Base-by-base conservation (phyloP, 2,329 filamentous ascomycete species). In the Davidsoniella eucalypti region DNA sequence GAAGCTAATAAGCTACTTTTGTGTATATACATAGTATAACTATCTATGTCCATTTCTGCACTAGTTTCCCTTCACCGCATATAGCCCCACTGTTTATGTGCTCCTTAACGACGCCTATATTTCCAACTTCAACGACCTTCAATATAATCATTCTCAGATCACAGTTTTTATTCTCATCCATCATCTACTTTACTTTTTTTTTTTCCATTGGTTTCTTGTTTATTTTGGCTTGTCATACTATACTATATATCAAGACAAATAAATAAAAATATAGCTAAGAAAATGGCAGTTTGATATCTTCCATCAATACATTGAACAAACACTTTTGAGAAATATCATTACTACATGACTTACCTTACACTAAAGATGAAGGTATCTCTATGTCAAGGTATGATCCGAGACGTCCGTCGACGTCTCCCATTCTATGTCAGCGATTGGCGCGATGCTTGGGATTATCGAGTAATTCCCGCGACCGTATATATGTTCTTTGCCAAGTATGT, bases 401-500 rank as follows among this genome's bases (percentile, higher is more conserved):
- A 94, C 64, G 59, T 93, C 33, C 78, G 78, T 56, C 77, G 85
- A 52, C 69, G 87, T 55, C 73, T 73, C 6, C 87, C 87, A 1
- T 93, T 74, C 61, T 94, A 92, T 61, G 69, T 67, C 65, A 88
- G 82, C 63, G 87, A 94, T 64, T 93, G 84, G 84, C 69, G 62
- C 16, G 87, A 94, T 67, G 87, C 87, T 1, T 92, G 84, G 84
- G 84, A 93, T 61, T 94, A 94, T 67, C 77, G 87, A 49, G 84
- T 94, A 40, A 74, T 94, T 38, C 87, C 87, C 1, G 85, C 85
- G 14, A 93, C 87, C 8, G 69, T 93, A 26, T 93, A 93, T 65
- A 94, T 93, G 84, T 94, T 92, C 68, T 94, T 93, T 72, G 86
- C 87, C 55, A 93, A 93, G 85, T 90, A 72, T 55, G 70, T 56